Evolutionary conservation across 192 early-diverging fungal species (phyloP).

Genomic region (Podila verticillata): DNA sequence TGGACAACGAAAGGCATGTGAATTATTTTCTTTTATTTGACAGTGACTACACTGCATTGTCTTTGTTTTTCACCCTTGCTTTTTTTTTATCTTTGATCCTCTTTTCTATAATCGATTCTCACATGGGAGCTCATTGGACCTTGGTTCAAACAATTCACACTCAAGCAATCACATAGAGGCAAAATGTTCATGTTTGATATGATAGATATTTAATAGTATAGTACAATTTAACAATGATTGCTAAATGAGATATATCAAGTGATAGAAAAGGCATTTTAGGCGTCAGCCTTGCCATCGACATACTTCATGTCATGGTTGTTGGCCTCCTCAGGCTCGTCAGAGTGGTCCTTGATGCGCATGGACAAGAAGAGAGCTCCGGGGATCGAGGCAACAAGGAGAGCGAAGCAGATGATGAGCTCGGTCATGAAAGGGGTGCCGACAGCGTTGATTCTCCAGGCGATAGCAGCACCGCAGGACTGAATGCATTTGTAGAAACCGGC

Average conservation of each 20-base stretch:
- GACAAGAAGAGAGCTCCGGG: constrained; percentile 11
- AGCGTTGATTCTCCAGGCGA: constrained; percentile 72
- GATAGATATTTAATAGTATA: no score
- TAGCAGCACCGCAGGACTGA: constrained; percentile 76
- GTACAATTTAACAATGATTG: no score
- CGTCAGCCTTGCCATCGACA: background rate
- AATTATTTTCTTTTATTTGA: no score
- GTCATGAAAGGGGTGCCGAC: background rate
- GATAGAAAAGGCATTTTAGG: no score
- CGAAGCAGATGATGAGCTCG: constrained; percentile 23
- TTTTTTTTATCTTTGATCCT: background rate
- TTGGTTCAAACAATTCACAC: no score
- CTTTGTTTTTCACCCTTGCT: no score
- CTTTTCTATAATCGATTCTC: background rate
- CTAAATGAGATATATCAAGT: no score
- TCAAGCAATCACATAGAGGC: no score
- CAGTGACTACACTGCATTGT: no score
- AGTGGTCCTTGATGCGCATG: constrained; percentile 11
- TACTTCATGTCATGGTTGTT: background rate
- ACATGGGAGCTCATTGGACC: no score
- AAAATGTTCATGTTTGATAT: no score
- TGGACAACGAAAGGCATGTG: no score
- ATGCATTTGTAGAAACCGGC: constrained; percentile 89
- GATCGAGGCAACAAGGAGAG: constrained; percentile 9
- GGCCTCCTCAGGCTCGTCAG: background rate